Percentiles rank a stretch among this genome's conserved stretches.
phyloP scores from a whole-genome alignment of 805 yeast genomes.

The Sungouiozyma intestinalis region DNA sequence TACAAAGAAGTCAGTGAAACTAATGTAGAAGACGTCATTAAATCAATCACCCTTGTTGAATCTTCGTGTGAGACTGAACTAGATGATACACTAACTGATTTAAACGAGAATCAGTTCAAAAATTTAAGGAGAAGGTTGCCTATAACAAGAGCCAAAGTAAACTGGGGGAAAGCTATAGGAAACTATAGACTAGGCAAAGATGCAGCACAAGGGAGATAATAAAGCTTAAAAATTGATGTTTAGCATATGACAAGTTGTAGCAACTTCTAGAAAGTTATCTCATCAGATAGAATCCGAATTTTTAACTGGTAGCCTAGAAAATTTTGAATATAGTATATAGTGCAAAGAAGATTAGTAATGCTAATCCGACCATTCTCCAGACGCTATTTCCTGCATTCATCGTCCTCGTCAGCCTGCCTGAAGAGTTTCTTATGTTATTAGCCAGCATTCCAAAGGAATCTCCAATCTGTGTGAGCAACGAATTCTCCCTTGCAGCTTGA shows the following conservation, averaged over 20 bases:
- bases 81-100: conserved; percentile 50
- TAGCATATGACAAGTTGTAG: neutral
- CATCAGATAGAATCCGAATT: neutral
- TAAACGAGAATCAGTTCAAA: conserved; percentile 78
- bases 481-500: conserved; percentile 48
- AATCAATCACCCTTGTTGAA: conserved; percentile 42
- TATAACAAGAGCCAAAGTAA: conserved; percentile 78
- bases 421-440: conserved; percentile 41
- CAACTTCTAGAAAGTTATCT: neutral
- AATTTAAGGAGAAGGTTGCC: conserved; percentile 84
- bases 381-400: conserved; percentile 49
- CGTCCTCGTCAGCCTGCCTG: conserved; percentile 43
- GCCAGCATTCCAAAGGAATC: conserved; percentile 42
- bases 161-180: conserved; percentile 93
- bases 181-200: conserved; percentile 80
- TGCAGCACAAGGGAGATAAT: conserved; percentile 39
- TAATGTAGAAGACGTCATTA: conserved; percentile 24
- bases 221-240: neutral
- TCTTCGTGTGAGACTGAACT: conserved; percentile 47
- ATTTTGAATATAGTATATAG: conserved; percentile 46
- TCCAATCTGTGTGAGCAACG: conserved; percentile 33
- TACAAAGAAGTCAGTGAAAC: conserved; percentile 27
- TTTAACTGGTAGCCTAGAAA: conserved; percentile 23
- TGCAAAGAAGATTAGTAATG: conserved; percentile 44
- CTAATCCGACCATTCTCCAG: conserved; percentile 48